Evolutionary conservation across 202 grass and related monocot genomes (phyloP), one percentile per base, ranked within the genome.

Genomic region (Panicum hallii): DNA sequence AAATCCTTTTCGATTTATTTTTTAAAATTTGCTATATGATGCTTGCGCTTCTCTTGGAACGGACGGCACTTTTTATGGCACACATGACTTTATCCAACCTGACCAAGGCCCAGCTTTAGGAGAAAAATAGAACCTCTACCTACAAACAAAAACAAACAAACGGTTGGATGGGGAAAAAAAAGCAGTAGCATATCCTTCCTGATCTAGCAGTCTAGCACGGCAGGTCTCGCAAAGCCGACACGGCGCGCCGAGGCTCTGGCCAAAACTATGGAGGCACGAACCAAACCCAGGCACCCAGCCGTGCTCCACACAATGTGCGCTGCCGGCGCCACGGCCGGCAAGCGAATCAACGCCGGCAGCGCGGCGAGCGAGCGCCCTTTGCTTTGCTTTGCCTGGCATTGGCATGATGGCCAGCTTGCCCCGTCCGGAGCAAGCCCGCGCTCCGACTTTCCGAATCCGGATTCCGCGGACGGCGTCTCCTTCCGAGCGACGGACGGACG

Each of bases 401-500:
- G 2, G 17, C 26, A 23, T 23, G 36, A 46, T 62, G 47, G 26
- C 26, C 26, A 26, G 26, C 1, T 26, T 26, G 45, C 26, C 22
- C 36, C 23, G 36, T 30, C 60, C 17, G 16, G 68, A 45, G 61
- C 70, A 75, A 69, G 16, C 38, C 23, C 41, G 62, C 55, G 70
- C 49, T 49, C 8, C 1, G 0, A 30, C 72, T 87, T 77, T 82
- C 63, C 43, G 32, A 77, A 63, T 82, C 79, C 72, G 72, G 79
- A 85, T 81, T 70, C 60, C 12, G 17, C 19, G 60, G 47, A 41
- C 58, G 20, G 20, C 6, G 34, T 78, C 50, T 63, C 52, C 12
- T 34, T 34, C 34, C 34, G 3, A 34, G 1, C 34, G 26, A n/a
- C n/a, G n/a, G n/a, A n/a, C n/a, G n/a, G n/a, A n/a, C n/a, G n/a